Base-by-base conservation (phyloP, 75 land plant species). In the Pinus tabuliformis region DNA sequence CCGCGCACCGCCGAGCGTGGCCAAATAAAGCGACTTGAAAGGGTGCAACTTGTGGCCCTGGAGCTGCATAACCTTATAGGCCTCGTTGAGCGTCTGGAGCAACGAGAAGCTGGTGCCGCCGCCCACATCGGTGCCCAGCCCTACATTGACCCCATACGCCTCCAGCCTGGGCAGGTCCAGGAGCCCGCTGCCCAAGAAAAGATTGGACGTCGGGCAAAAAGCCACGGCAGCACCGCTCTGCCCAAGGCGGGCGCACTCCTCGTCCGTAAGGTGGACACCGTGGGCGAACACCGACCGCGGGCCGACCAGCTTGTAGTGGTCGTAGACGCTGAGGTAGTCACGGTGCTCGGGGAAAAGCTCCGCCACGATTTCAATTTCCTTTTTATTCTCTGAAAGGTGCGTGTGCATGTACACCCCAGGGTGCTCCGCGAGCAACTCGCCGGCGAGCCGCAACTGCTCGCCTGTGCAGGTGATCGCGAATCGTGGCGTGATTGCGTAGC, bases 201-300 rank as follows among this genome's bases (percentile, higher is more conserved):
- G 76, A 42, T 77, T 77, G 37, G 79, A 77, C 6, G 79, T 73
- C 5, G 79, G 77, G 57, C 79, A 77, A 26, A 77, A 77, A 16
- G 54, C 49, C 28, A 74, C 79, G 7, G 77, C 77, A 4, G 72
- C 56, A 2, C 72, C 72, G 62, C 22, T 60, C 18, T 63, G 66
- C 37, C 66, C 66, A 1, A 63, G 37, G 15, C 30, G 66, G 33
- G 37, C 66, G 33, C 66, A 63, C 33, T 63, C 66, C 1, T 4
- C 36, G 18, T 63, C 66, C 11, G 66, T 63, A 1, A 63, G 66
- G 30, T 63, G 66, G 17, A 63, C 14, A 0, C 37, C 17, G 17
- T 63, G 66, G 2, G 66, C 66, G 33, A 63, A 63, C 1, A 76
- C 74, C 5, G 78, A 76, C 11, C 56, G 45, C 0, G 42, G 54